A percentile compares a stretch with the other conserved stretches of the same genome.
These are phyloP conservation scores for Cercospora nicotianae DNA, from an alignment of 2,329 filamentous ascomycete genomes.

Conservation along the genomic window DNA sequence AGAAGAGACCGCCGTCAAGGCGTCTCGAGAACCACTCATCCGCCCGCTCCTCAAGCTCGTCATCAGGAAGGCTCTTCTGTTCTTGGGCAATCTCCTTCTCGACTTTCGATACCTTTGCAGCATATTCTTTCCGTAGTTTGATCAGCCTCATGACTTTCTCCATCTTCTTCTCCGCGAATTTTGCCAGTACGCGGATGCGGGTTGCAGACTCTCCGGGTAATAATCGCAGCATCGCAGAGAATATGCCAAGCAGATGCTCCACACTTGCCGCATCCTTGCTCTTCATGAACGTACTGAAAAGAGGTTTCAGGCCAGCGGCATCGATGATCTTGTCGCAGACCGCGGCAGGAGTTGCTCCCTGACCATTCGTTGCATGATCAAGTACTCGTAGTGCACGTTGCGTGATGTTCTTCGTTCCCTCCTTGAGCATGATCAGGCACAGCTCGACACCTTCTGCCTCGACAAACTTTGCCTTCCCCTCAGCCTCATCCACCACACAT, in stretches of 20 bases:
- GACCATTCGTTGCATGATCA: slow-evolving; percentile 73
- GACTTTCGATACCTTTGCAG: slow-evolving; percentile 60
- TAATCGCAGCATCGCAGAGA: slow-evolving; percentile 76
- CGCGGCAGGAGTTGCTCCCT: slow-evolving; percentile 44
- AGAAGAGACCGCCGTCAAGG: slow-evolving; percentile 82
- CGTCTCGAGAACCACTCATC: slow-evolving; percentile 72
- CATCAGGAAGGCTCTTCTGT: slow-evolving; percentile 54
- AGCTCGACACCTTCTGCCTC: slow-evolving; percentile 92
- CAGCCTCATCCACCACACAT: slow-evolving; percentile 71
- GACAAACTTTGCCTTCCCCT: slow-evolving; percentile 77
- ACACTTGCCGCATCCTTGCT: slow-evolving; percentile 66
- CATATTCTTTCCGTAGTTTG: slow-evolving; percentile 69
- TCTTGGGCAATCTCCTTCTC: slow-evolving; percentile 64
- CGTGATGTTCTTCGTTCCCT: slow-evolving; percentile 81
- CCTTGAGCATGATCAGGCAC: slow-evolving; percentile 84
- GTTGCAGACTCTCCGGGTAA: slow-evolving; percentile 75
- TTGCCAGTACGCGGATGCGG: slow-evolving; percentile 81
- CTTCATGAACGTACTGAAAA: slow-evolving; percentile 89
- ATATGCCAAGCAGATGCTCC: slow-evolving; percentile 82
- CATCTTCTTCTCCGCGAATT: slow-evolving; percentile 94
- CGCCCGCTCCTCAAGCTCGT: slow-evolving; percentile 62
- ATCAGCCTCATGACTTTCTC: slow-evolving; percentile 77
- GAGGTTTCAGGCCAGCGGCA: slow-evolving; percentile 76
- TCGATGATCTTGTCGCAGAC: slow-evolving; percentile 79
- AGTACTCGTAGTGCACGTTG: slow-evolving; percentile 74